Percentiles rank a stretch among this genome's conserved stretches.
Conservation (phyloP, 2,329 filamentous ascomycete genomes). For the Pseudopyrenochaeta lycopersici region DNA sequence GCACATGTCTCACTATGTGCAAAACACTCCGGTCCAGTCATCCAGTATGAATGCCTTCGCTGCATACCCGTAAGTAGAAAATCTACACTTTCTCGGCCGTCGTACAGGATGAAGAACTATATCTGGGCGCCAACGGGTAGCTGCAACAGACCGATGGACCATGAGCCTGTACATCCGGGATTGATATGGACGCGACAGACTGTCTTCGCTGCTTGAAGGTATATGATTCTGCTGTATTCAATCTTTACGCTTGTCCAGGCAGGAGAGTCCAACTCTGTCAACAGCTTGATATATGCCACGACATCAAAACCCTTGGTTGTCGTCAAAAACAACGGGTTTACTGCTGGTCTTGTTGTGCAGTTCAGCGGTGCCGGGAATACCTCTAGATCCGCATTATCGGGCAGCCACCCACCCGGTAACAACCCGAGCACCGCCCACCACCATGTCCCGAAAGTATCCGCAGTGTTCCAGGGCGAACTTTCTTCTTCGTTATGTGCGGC, state of each 20-base stretch:
- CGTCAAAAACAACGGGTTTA: slow-evolving; percentile 40
- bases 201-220: neutral
- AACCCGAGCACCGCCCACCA: neutral
- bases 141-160: too few species aligned
- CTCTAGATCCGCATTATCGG: neutral
- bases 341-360: neutral
- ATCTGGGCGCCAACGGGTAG: too few species aligned
- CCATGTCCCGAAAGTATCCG: neutral
- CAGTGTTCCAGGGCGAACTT: neutral
- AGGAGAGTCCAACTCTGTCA: slow-evolving; percentile 42
- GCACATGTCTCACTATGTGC: too few species aligned
- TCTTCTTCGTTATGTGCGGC: slow-evolving; percentile 3
- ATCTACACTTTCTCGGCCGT: too few species aligned
- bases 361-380: neutral
- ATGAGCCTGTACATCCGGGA: neutral
- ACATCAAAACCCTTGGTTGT: slow-evolving; percentile 34
- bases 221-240: slow-evolving; percentile 32
- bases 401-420: neutral
- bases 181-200: neutral
- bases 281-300: slow-evolving; percentile 33
- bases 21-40: too few species aligned
- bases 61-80: too few species aligned
- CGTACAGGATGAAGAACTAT: too few species aligned
- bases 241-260: slow-evolving; percentile 29
- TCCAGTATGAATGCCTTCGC: too few species aligned